phyloP scores from a whole-genome alignment of 2,329 filamentous ascomycete species.

The Stenocarpella maydis region DNA sequence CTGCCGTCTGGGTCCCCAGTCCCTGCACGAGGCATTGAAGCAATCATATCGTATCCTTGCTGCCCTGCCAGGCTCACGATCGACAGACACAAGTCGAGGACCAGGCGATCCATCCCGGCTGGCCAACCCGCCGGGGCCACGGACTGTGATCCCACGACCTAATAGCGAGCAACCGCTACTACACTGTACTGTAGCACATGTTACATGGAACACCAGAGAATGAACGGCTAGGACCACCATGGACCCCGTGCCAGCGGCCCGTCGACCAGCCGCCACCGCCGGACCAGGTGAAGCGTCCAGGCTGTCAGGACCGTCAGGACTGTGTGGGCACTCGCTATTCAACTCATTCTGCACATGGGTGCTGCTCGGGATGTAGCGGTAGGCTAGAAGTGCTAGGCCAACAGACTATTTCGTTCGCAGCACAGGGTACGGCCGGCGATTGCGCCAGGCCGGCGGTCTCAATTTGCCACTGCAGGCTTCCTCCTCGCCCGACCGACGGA shows the following conservation, averaged over 20 bases:
- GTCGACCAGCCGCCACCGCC: not conserved
- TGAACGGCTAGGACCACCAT: slow-evolving; percentile 1
- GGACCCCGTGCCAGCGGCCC: slow-evolving; percentile 8
- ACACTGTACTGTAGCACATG: not conserved
- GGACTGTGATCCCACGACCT: slow-evolving; percentile 13
- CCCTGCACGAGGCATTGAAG: slow-evolving; percentile 8
- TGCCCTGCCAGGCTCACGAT: slow-evolving; percentile 24
- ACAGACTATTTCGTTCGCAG: no score
- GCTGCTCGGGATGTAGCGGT: not conserved
- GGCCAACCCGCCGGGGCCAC: slow-evolving; percentile 11
- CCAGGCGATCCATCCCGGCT: slow-evolving; percentile 29
- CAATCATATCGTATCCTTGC: slow-evolving; percentile 17
- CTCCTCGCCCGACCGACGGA: no score
- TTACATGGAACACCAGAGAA: not conserved
- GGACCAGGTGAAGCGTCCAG: not conserved
- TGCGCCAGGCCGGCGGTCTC: slow-evolving; percentile 12
- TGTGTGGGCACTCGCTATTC: not conserved
- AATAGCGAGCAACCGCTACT: not conserved
- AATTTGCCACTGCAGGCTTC: slow-evolving; percentile 9
- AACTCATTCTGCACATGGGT: not conserved
- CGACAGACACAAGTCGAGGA: slow-evolving; percentile 20
- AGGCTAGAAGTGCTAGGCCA: not conserved
- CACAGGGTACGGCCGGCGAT: not conserved
- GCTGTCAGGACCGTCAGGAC: not conserved
- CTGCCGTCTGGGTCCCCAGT: not conserved